Evolutionary conservation across 257 asterid genomes (phyloP), one percentile per base, ranked within the genome.

Genomic region (Henckelia pumila): DNA sequence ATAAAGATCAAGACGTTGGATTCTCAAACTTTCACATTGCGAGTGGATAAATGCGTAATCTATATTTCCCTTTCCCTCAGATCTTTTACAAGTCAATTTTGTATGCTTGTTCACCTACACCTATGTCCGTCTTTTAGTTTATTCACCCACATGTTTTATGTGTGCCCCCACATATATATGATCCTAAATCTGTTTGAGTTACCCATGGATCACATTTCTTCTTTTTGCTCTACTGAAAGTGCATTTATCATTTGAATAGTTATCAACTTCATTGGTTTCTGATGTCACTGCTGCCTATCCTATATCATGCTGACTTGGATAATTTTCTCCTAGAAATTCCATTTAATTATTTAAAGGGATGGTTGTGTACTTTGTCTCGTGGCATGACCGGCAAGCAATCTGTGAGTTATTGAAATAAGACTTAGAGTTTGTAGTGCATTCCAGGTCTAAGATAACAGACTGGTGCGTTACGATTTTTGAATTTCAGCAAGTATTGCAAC

Each of bases 1-100:
- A 92, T 92, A 68, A 92, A 92, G 86, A 89, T 92, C 83, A 92
- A 89, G 87, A 92, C 89, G 13, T 76, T 92, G 84, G 98, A 92
- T 77, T 92, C 96, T 68, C 92, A 77, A 73, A 89, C 88, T 47
- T 87, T 79, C 78, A 87, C 90, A n/a, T 49, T 92, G 82, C 90
- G 81, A 56, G 98, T 92, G 63, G 91, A 89, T 74, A 92, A 92
- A 86, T 83, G 87, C 61, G 98, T 92, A 87, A 75, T 66, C 64
- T 47, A 64, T 55, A 50, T 49, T 26, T 52, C 24, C 64, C 49
- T 47, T 59, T 67, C 53, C 22, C 20, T 47, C 21, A 5, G 55
- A 47, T 47, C 53, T 47, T 28, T 35, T 16, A 8, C 16, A 7
- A 5, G 8, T 47, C 55, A 17, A 1, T 37, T 62, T 63, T 63